phyloP scores from a whole-genome alignment of 2,329 filamentous ascomycete species.

The Xylaria sp. region DNA sequence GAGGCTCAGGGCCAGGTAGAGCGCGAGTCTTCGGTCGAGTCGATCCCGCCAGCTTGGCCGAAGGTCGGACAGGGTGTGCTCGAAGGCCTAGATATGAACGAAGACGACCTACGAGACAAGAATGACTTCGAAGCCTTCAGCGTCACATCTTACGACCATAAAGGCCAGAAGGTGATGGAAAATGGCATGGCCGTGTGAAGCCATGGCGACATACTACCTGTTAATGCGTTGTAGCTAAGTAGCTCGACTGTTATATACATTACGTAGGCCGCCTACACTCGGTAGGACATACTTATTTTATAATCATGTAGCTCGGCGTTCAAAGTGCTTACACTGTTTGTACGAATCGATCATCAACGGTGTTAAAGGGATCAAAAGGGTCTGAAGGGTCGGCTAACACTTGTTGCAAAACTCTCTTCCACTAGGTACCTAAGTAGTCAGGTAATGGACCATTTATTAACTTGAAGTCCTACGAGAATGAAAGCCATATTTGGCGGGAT shows the following conservation, averaged over 20 bases:
- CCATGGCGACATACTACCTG: not conserved
- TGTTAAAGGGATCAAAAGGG: not conserved
- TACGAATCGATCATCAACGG: not conserved
- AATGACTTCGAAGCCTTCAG: constrained; percentile 52
- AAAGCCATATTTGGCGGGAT: too few species aligned
- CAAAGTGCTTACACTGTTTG: not conserved
- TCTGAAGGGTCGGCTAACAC: not conserved
- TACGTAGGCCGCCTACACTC: not conserved
- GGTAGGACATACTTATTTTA: not conserved
- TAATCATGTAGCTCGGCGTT: constrained; percentile 7
- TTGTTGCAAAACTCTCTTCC: not conserved
- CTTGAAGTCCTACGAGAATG: too few species aligned
- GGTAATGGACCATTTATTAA: not conserved
- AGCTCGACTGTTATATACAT: not conserved
- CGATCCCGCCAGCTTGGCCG: constrained; percentile 47
- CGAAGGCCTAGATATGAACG: constrained; percentile 43
- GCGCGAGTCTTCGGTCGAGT: constrained; percentile 45
- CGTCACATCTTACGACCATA: constrained; percentile 48
- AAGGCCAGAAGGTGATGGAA: constrained; percentile 47
- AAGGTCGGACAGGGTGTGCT: constrained; percentile 47
- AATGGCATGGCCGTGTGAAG: constrained; percentile 44
- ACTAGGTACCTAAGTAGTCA: not conserved
- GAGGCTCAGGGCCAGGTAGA: constrained; percentile 32
- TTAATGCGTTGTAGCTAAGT: not conserved
- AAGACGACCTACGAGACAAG: constrained; percentile 46